Conservation (phyloP, 176 grass and related monocot species). For the Typha latifolia region DNA sequence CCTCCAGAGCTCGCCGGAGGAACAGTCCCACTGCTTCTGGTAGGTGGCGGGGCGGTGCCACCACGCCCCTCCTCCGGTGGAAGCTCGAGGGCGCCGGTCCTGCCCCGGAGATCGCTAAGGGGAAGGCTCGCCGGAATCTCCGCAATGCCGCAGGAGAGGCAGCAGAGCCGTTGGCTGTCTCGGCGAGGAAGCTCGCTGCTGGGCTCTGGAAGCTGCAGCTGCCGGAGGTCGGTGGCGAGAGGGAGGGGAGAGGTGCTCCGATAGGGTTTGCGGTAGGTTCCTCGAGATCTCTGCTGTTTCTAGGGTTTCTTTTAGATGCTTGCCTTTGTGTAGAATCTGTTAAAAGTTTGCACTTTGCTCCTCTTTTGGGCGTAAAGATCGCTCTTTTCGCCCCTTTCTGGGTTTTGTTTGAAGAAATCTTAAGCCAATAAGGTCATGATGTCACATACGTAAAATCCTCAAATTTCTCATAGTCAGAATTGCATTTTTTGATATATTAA, state of each 20-base stretch:
- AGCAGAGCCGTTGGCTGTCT: not conserved
- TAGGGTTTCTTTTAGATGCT: conserved; percentile 2
- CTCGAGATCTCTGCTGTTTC: not conserved
- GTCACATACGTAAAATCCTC: too few relatives aligned
- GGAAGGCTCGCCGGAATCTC: not conserved
- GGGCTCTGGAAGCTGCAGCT: conserved; percentile 9
- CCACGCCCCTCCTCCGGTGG: conserved; percentile 11
- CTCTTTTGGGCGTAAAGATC: not conserved
- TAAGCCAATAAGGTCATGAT: not conserved
- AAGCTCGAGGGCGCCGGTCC: conserved; percentile 1
- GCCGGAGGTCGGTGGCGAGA: not conserved
- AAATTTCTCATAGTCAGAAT: too few relatives aligned
- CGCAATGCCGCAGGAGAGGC: not conserved
- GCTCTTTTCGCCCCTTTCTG: not conserved
- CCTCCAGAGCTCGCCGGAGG: not conserved
- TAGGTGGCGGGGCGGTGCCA: conserved; percentile 6
- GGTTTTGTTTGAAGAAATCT: not conserved
- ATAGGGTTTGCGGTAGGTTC: conserved; percentile 9
- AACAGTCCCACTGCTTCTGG: not conserved
- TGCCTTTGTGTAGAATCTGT: not conserved
- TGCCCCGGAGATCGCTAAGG: not conserved
- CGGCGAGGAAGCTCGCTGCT: conserved; percentile 19
- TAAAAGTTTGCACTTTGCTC: conserved; percentile 5
- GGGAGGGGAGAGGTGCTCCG: not conserved
- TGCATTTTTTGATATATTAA: too few relatives aligned